Evolutionary conservation across 2,329 filamentous ascomycete species (phyloP), one percentile per base, ranked within the genome.

Genomic region (Phialophora tarda): DNA sequence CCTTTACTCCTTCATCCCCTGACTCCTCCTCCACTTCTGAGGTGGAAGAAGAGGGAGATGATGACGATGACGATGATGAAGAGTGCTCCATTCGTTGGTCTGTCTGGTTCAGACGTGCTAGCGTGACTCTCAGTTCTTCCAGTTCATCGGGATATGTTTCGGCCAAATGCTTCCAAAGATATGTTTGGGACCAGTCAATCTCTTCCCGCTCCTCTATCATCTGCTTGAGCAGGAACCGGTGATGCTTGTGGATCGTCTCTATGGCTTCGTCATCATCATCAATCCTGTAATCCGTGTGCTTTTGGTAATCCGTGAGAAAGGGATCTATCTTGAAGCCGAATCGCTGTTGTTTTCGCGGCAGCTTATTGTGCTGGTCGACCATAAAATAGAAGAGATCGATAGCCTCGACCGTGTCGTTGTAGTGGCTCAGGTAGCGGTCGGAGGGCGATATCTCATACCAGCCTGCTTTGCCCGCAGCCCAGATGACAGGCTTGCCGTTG

Each of bases 381-480:
- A 88, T 75, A 73, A 87, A 88, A 73, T 88, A 89, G 8, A 88
- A 77, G 65, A 88, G 72, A 69, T 85, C 81, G 41, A 89, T 83
- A 1, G 85, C 86, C 74, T 87, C 82, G 2, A 84, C 77, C 78
- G 88, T 88, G 24, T 84, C 80, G 55, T 82, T 79, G 75, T 83
- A 88, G 50, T 73, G 66, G 47, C 59, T 74, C 67, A 81, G 77
- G 74, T 88, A 89, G 1, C 79, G 78, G 69, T 80, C 79, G 48
- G 82, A 78, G 2, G 87, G 86, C 32, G 78, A 78, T 55, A 89
- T 81, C 60, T 82, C 82, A 73, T 86, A 89, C 86, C 87, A 89
- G 62, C 87, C 87, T 47, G 86, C 85, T 68, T 82, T 79, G 38
- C 87, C 87, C 57, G 85, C 82, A 23, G 86, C 86, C 87, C 87